phyloP scores from a whole-genome alignment of 1,139 yeast species.

The Schwanniomyces etchellsii region DNA sequence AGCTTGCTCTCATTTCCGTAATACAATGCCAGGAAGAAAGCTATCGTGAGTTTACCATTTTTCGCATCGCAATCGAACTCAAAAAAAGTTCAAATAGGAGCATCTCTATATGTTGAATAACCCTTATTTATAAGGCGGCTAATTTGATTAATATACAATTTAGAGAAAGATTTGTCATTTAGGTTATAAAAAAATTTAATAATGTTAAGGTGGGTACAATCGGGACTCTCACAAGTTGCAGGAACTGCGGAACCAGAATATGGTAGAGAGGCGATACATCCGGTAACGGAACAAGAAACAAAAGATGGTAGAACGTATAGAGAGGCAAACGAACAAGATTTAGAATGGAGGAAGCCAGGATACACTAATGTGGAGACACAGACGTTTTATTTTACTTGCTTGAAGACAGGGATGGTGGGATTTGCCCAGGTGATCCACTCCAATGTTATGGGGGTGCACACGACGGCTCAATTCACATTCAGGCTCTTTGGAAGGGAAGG shows the following conservation, averaged over 20 bases:
- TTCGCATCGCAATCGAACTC: background rate
- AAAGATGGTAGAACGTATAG: slow-evolving; percentile 28
- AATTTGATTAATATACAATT: background rate
- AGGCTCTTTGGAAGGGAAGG: slow-evolving; percentile 51
- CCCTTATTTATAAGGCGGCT: background rate
- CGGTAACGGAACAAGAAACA: slow-evolving; percentile 65
- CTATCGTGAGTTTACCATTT: background rate
- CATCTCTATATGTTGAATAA: too few relatives aligned
- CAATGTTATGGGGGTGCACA: slow-evolving; percentile 80
- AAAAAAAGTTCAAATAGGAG: background rate
- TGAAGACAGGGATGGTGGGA: slow-evolving; percentile 63
- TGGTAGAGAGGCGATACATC: slow-evolving; percentile 85
- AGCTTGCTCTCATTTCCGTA: too few relatives aligned
- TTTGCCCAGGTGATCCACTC: slow-evolving; percentile 95
- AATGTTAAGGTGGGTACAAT: slow-evolving; percentile 84
- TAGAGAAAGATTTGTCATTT: background rate
- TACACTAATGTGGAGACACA: slow-evolving; percentile 94
- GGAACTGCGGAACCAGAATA: slow-evolving; percentile 98
- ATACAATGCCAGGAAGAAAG: too few relatives aligned
- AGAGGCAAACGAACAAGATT: slow-evolving; percentile 57
- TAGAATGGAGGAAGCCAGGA: slow-evolving; percentile 68
- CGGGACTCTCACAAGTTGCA: slow-evolving; percentile 86
- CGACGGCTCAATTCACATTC: slow-evolving; percentile 93
- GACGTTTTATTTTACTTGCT: slow-evolving; percentile 75
- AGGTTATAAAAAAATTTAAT: slow-evolving; percentile 3